Base-by-base conservation (phyloP, 2,329 filamentous ascomycete species). In the Phyllosticta citrichinensis region DNA sequence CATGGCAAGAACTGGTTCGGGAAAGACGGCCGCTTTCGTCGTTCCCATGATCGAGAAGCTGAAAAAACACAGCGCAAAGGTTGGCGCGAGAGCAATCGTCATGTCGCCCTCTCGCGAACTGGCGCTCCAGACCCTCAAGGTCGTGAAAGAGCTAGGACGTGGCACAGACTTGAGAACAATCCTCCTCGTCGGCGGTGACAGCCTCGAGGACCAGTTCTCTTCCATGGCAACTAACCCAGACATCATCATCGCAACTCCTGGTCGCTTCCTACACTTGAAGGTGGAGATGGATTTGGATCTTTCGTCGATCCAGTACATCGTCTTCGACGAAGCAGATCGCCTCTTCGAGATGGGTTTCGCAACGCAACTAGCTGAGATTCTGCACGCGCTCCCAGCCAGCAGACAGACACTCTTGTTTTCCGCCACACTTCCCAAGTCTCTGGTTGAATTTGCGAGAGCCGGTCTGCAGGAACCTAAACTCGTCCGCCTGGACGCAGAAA, bases 291-390 rank as follows among this genome's bases (percentile, higher is more conserved):
- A 82, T 10, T 76, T 99, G 58, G 90, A 97, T 69, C 77, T 99
- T n/a, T 91, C 87, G 0, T 96, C 91, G 3, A 87, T 99, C 63
- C 83, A 85, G 67, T 99, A 99, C 69, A 90, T 96, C 24, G 94
- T 99, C 9, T 99, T 99, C 65, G 94, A 99, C 71, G 94, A 99
- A 74, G 94, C 94, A 1, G 94, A 99, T 80, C 84, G 94, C 59
- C 80, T 99, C 20, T 99, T 99, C 74, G 94, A 99, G 72, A 97
- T 99, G 93, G 95, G 94, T 67, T 99, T 99, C 71, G 91, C 92
- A 4, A 86, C 89, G 3, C 94, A 99, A 70, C 79, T 99, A 66
- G 88, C 89, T 0, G 94, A 99, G 72, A 97, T 97, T 79, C 78
- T 99, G 57, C 86, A 96, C 70, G 89, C 91, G 0, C 78, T 99